A percentile compares a stretch with the other conserved stretches of the same genome.
Evolutionary conservation across 352 stramenopile genomes (phyloP).

Genomic region (Pythium periplocum): DNA sequence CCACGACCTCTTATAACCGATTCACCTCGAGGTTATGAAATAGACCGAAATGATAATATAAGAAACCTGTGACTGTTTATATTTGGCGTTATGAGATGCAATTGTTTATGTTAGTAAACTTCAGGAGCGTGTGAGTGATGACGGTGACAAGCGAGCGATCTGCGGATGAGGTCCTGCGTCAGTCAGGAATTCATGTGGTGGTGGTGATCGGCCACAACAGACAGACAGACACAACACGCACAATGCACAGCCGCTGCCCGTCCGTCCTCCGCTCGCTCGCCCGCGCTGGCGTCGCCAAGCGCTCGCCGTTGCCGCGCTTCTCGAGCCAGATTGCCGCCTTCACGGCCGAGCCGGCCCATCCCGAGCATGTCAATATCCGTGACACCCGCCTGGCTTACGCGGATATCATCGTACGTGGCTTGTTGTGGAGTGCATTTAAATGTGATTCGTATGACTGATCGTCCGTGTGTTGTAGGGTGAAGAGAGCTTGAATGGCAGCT

Average conservation of each 20-base stretch:
- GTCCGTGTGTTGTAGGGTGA: constrained; percentile 24
- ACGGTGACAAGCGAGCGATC: too few species aligned
- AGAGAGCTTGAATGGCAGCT: constrained; percentile 41
- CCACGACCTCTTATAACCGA: too few species aligned
- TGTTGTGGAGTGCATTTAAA: background rate
- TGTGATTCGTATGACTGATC: background rate
- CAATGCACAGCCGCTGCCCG: constrained; percentile 11
- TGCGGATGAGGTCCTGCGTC: too few species aligned
- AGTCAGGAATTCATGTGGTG: too few species aligned
- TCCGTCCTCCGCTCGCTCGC: constrained; percentile 13
- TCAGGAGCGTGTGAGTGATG: too few species aligned
- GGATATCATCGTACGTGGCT: constrained; percentile 47
- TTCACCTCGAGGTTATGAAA: too few species aligned
- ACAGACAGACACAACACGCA: too few species aligned
- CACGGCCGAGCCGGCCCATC: constrained; percentile 5
- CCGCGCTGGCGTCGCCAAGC: background rate
- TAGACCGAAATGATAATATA: too few species aligned
- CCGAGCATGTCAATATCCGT: constrained; percentile 30
- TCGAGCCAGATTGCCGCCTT: constrained; percentile 13
- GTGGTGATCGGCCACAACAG: too few species aligned
- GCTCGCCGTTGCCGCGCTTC: constrained; percentile 1
- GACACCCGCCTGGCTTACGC: constrained; percentile 51
- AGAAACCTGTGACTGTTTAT: too few species aligned
- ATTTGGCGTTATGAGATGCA: too few species aligned
- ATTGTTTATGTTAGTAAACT: too few species aligned